A percentile compares a stretch with the other conserved stretches of the same genome.
These are phyloP conservation scores for Plectosphaerella cucumerina DNA, from an alignment of 2,329 filamentous ascomycete genomes.

Conservation along the genomic window DNA sequence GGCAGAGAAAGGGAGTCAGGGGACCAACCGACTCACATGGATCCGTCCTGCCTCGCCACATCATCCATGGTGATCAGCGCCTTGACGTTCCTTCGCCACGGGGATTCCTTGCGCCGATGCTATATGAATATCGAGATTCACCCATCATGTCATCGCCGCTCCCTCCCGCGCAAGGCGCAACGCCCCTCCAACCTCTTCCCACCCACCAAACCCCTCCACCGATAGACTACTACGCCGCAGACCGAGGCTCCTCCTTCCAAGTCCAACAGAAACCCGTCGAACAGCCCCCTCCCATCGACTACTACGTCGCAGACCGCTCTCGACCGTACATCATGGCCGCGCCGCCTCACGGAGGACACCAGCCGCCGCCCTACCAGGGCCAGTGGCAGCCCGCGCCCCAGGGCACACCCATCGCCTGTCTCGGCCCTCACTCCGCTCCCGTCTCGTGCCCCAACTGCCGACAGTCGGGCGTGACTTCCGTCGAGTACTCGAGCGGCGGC, in stretches of 20 bases:
- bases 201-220: not conserved
- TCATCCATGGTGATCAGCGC: no score
- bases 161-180: no score
- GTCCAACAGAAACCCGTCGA: no score
- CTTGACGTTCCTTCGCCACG: no score
- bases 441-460: slow-evolving; percentile 17
- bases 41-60: no score
- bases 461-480: slow-evolving; percentile 14
- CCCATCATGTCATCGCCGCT: no score
- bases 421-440: slow-evolving; percentile 12
- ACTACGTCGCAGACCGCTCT: not conserved
- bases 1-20: no score
- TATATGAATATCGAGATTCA: no score
- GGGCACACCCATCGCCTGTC: slow-evolving; percentile 11
- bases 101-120: no score
- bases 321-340: not conserved
- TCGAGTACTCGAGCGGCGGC: slow-evolving; percentile 14
- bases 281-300: not conserved
- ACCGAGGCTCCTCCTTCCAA: not conserved
- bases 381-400: not conserved
- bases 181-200: no score
- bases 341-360: not conserved
- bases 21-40: no score
- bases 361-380: not conserved
- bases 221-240: not conserved